These are phyloP conservation scores for Blastobotrys attinorum DNA, from an alignment of 805 yeast genomes.

Conservation along the genomic window DNA sequence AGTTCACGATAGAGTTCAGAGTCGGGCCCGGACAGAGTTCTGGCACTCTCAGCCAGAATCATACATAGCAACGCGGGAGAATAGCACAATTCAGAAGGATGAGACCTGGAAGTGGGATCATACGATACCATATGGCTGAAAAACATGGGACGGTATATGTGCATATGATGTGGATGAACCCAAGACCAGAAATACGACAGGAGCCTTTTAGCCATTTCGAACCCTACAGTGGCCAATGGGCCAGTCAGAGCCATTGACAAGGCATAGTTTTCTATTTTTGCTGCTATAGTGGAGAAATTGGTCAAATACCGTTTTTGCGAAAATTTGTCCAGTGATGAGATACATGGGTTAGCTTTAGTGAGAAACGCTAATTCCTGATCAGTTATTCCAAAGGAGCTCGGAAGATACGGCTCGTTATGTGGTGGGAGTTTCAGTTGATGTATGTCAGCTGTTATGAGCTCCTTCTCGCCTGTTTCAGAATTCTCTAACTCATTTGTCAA, in stretches of 20 bases:
- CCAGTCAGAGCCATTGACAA: background rate
- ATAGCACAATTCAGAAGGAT: too few relatives aligned
- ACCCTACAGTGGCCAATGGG: background rate
- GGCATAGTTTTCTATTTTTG: background rate
- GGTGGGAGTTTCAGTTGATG: too few relatives aligned
- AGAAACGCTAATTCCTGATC: too few relatives aligned
- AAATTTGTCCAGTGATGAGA: too few relatives aligned
- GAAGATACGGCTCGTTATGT: too few relatives aligned
- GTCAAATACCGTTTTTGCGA: background rate
- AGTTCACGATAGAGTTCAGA: background rate
- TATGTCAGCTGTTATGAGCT: too few relatives aligned
- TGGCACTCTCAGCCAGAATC: background rate
- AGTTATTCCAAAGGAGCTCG: too few relatives aligned
- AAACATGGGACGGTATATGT: background rate
- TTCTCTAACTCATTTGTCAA: background rate
- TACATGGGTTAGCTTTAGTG: too few relatives aligned
- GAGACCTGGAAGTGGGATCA: slow-evolving; percentile 1
- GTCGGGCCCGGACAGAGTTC: background rate
- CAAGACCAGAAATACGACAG: background rate
- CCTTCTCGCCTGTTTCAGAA: background rate
- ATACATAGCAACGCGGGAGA: background rate
- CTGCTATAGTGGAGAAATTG: background rate
- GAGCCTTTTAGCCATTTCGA: background rate
- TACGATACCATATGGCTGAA: background rate
- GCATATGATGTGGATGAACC: background rate